Evolutionary conservation across 2,329 filamentous ascomycete genomes (phyloP).

Genomic region (Aureobasidium sp.): DNA sequence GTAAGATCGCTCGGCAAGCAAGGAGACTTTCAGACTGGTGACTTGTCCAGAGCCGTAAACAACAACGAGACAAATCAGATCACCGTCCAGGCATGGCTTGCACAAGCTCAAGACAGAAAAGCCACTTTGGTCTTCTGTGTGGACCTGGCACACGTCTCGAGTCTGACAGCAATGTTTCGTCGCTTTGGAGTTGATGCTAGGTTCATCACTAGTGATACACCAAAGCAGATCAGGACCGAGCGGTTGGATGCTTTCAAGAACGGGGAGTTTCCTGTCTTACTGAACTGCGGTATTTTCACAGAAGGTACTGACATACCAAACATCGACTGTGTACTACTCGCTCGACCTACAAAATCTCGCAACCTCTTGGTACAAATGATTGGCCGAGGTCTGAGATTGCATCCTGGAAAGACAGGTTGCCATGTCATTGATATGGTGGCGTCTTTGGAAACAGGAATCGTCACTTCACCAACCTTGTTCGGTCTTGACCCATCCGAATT

Average conservation of each 20-base stretch:
- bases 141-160: slow-evolving; percentile 71
- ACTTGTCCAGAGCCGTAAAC: slow-evolving; percentile 78
- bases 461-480: slow-evolving; percentile 86
- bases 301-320: slow-evolving; percentile 98
- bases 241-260: slow-evolving; percentile 67
- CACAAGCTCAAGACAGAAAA: slow-evolving; percentile 61
- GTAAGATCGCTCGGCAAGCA: slow-evolving; percentile 44
- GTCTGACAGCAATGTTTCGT: slow-evolving; percentile 68
- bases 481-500: slow-evolving; percentile 79
- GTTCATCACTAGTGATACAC: slow-evolving; percentile 78
- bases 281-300: slow-evolving; percentile 95
- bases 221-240: slow-evolving; percentile 56
- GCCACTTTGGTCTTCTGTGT: slow-evolving; percentile 94
- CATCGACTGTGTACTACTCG: slow-evolving; percentile 85
- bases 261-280: slow-evolving; percentile 71
- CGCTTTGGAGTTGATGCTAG: slow-evolving; percentile 70
- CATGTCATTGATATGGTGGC: slow-evolving; percentile 96
- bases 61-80: slow-evolving; percentile 72
- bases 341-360: slow-evolving; percentile 80
- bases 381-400: slow-evolving; percentile 78
- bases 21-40: slow-evolving; percentile 70
- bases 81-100: slow-evolving; percentile 76
- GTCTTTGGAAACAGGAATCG: slow-evolving; percentile 70
- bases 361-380: slow-evolving; percentile 98
- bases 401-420: slow-evolving; percentile 74